Base-by-base conservation (phyloP, 371 early-diverging fungal species). In the Rhizopus microsporus region DNA sequence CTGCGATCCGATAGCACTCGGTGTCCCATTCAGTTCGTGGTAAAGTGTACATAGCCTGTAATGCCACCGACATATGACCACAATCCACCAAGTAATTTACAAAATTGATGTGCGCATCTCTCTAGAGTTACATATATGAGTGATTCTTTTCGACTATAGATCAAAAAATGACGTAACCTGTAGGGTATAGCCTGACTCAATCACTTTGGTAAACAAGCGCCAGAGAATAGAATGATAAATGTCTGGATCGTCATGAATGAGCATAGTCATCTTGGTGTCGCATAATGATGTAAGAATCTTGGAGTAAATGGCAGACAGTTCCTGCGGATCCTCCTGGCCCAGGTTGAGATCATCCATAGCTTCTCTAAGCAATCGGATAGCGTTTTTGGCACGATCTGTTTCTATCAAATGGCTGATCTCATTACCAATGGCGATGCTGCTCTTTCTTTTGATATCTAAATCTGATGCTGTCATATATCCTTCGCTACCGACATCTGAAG, bases 21-120 rank as follows among this genome's bases (percentile, higher is more conserved):
- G 65, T 65, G 40, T 74, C 68, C 77, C 77, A 77, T 12, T 56
- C 54, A 50, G 50, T 29, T 7, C 77, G 56, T 7, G 70, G 71
- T 45, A 77, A 51, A 1, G 72, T 48, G 34, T 77, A 77, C 44
- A 77, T 62, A n/a, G 71, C 72, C 51, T 71, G 69, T 13, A 74
- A 52, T 32, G 77, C 72, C 8, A 74, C 51, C 3, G 40, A 8
- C 7, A 55, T 33, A 9, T 67, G 54, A 5, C 62, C 33, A 23
- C 43, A 43, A 38, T 74, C 67, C 37, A 74, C 43, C 32, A 77
- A 40, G 15, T 35, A 39, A 6, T 56, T 60, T 9, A 65, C 64
- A 4, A 77, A 60, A 3, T 60, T 55, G 5, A 69, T 17, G 58
- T 77, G 67, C 0, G 69, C 69, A 1, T 62, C 63, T 45, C 56